Conservation (phyloP, 106 monocot species). For the Dioscorea alata region DNA sequence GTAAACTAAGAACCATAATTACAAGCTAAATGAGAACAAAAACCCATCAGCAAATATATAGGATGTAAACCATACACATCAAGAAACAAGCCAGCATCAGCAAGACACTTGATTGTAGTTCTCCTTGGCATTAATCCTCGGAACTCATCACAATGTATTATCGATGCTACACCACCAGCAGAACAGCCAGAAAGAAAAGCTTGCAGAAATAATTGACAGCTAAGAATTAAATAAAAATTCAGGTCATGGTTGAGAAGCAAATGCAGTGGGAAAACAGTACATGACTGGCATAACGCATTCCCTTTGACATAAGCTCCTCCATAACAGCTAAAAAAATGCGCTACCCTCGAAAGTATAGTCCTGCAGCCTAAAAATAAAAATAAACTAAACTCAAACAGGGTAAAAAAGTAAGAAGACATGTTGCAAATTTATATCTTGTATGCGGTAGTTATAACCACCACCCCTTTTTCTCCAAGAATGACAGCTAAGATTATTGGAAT, state of each 20-base stretch:
- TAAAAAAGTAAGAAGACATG: too few species aligned
- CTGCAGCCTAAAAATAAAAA: conserved; percentile 13
- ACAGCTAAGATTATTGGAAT: too few species aligned
- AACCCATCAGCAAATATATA: neutral
- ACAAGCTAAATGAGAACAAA: neutral
- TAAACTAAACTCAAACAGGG: too few species aligned
- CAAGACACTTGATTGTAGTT: conserved; percentile 43
- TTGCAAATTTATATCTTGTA: too few species aligned
- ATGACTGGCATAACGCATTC: conserved; percentile 19
- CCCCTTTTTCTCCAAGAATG: too few species aligned
- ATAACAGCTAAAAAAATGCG: conserved; percentile 27
- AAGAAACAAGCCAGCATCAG: conserved; percentile 52
- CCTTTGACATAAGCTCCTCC: conserved; percentile 26
- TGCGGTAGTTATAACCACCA: too few species aligned
- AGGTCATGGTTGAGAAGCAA: too few species aligned
- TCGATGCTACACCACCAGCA: conserved; percentile 42
- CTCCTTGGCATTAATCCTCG: conserved; percentile 27
- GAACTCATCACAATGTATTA: conserved; percentile 53
- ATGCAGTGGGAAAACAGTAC: conserved; percentile 5
- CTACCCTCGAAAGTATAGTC: conserved; percentile 26
- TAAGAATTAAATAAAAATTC: too few species aligned
- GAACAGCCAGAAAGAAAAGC: conserved; percentile 50
- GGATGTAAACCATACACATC: conserved; percentile 24
- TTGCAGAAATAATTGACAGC: conserved; percentile 1
- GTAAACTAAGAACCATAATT: neutral